phyloP scores from a whole-genome alignment of 2,329 filamentous ascomycete genomes.

The Leptographium flavum region DNA sequence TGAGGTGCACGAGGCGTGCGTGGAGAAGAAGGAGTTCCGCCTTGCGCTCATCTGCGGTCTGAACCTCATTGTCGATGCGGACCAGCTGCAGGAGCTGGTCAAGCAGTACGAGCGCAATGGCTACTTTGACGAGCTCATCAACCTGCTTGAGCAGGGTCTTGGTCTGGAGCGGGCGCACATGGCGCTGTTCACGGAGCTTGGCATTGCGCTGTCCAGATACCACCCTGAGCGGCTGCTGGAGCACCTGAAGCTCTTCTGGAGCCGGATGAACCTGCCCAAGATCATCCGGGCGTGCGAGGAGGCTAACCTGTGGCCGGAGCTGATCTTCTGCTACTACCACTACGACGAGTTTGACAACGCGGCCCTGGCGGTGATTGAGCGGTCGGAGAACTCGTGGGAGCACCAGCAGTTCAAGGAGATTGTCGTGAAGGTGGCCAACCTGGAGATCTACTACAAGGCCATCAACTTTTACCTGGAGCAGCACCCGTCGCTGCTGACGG shows the following conservation, averaged over 20 bases:
- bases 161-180: slow-evolving; percentile 87
- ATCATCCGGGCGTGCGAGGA: slow-evolving; percentile 89
- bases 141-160: slow-evolving; percentile 83
- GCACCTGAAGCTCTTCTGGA: slow-evolving; percentile 98
- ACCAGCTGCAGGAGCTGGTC: slow-evolving; percentile 83
- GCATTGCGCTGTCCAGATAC: slow-evolving; percentile 85
- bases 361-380: slow-evolving; percentile 93
- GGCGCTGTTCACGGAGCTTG: slow-evolving; percentile 92
- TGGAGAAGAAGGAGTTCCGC: slow-evolving; percentile 96
- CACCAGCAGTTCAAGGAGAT: slow-evolving; percentile 99
- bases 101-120: slow-evolving; percentile 94
- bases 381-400: slow-evolving; percentile 94
- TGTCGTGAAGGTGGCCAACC: slow-evolving; percentile 89
- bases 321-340: slow-evolving; percentile 96
- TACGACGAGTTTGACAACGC: slow-evolving; percentile 98
- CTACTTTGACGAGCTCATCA: slow-evolving; percentile 97
- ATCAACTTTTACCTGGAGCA: slow-evolving; percentile 97
- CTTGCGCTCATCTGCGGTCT: slow-evolving; percentile 97
- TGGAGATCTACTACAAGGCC: slow-evolving; percentile 97
- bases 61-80: slow-evolving; percentile 93
- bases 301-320: slow-evolving; percentile 89
- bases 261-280: slow-evolving; percentile 93
- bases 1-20: slow-evolving; percentile 91
- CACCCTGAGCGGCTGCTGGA: slow-evolving; percentile 96
- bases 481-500: slow-evolving; percentile 89